phyloP scores from a whole-genome alignment of 202 grass and related monocot species.

The Panicum hallii region DNA sequence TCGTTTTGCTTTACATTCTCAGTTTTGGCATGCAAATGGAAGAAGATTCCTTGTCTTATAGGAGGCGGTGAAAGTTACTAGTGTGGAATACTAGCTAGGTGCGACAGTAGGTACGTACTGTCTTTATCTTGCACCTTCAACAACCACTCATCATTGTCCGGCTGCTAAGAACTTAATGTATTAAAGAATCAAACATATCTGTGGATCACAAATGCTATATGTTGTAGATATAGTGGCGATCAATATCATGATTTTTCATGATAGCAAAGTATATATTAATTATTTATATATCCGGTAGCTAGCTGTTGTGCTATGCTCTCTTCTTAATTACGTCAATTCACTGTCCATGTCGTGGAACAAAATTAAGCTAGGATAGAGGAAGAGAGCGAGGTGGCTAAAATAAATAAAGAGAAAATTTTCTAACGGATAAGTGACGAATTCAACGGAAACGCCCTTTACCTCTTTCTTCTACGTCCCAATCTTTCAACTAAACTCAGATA shows the following conservation, averaged over 20 bases:
- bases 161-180: neutral
- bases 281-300: neutral
- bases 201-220: neutral
- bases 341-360: neutral
- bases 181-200: neutral
- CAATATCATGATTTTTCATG: neutral
- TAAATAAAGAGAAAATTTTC: too few relatives aligned
- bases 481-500: too few relatives aligned
- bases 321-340: neutral
- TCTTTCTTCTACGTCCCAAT: too few relatives aligned
- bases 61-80: neutral
- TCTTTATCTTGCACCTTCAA: neutral
- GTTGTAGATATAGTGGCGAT: neutral
- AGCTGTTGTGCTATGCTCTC: neutral
- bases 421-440: neutral
- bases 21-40: neutral
- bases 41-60: too few relatives aligned
- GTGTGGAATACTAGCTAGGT: neutral
- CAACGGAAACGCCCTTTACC: too few relatives aligned
- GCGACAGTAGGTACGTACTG: neutral
- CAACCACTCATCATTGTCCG: neutral
- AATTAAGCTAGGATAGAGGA: neutral
- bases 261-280: neutral
- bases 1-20: neutral
- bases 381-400: too few relatives aligned